phyloP scores from a whole-genome alignment of 2,329 filamentous ascomycete genomes.

The Sporothrix pallida region DNA sequence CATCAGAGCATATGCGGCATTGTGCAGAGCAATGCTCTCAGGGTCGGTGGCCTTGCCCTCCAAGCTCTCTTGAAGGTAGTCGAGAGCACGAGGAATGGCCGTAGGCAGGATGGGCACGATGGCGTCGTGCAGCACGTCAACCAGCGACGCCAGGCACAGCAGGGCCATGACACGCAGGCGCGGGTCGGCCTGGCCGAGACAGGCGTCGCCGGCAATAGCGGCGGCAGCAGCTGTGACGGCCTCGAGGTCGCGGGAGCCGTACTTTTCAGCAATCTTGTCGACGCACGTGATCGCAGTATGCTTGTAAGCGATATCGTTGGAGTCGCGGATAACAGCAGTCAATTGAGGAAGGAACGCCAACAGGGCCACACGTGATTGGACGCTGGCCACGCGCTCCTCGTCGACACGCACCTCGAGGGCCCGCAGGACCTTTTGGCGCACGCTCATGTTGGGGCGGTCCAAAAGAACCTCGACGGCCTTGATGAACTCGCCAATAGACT shows the following conservation, averaged over 20 bases:
- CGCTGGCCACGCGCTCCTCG: constrained; percentile 71
- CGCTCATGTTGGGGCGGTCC: constrained; percentile 72
- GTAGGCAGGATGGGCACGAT: constrained; percentile 82
- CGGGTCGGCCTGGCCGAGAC: constrained; percentile 74
- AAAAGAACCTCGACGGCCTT: constrained; percentile 84
- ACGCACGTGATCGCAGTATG: constrained; percentile 87
- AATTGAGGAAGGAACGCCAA: constrained; percentile 81
- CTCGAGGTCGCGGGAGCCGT: constrained; percentile 87
- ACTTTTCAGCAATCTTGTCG: constrained; percentile 91
- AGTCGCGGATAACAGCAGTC: constrained; percentile 75
- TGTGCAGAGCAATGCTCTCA: constrained; percentile 66
- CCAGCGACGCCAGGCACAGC: constrained; percentile 84
- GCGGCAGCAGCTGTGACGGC: constrained; percentile 76
- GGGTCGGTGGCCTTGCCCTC: constrained; percentile 51
- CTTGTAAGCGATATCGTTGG: constrained; percentile 75
- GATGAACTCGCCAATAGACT: constrained; percentile 88
- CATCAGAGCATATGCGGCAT: constrained; percentile 81
- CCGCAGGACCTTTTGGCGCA: constrained; percentile 78
- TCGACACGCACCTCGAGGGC: constrained; percentile 82
- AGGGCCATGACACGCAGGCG: constrained; percentile 82
- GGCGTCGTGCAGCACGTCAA: constrained; percentile 84
- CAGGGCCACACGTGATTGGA: constrained; percentile 70
- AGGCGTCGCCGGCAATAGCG: constrained; percentile 76
- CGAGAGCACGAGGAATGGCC: constrained; percentile 73
- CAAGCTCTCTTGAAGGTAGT: constrained; percentile 71